Base-by-base conservation (phyloP, 1,139 yeast species). In the Yamadazyma dushanensis region DNA sequence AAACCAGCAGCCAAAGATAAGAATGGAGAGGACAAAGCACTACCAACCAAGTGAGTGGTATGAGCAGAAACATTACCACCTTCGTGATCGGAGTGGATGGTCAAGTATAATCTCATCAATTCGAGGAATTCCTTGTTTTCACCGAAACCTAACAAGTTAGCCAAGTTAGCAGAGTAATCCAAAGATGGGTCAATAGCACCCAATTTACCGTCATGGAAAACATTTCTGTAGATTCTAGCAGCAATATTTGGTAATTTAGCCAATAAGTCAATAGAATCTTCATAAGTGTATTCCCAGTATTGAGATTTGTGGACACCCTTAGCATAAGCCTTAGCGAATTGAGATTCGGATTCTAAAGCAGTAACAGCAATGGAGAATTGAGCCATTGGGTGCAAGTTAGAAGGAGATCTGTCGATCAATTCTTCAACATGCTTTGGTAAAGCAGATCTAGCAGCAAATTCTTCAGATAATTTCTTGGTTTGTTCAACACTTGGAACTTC, bases 11-110 rank as follows among this genome's bases (percentile, higher is more conserved):
- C 83, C 54, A 87, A 80, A 32, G 96, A 85, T 58, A 90, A 76
- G 78, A 77, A 88, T 59, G 97, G 97, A 41, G 95, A 89, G 17
- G 96, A 83, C 55, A 90, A 78, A 40, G 97, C 97, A 24, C 96
- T 86, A 53, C 97, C 97, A 48, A 90, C 97, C 67, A 90, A 77
- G 70, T 90, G 97, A 50, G 97, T 89, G 56, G 97, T 81, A 75
- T 90, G 97, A 36, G 97, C 97, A 45, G 96, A 87, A 45, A 90
- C 97, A 61, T 90, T 90, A 69, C 97, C 97, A 73, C 97, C 97
- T 74, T 90, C 97, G 72, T 90, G 97, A 68, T 90, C 97, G 38
- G 95, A 89, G 75, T 90, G 97, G 58, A 90, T 83, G 50, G 96
- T 87, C 61, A 88, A 77, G 77, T 90, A 90, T 59, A 90, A 77